Evolutionary conservation across 768 basidiomycete genomes (phyloP), one percentile per base, ranked within the genome.

Genomic region (Russula sp.): DNA sequence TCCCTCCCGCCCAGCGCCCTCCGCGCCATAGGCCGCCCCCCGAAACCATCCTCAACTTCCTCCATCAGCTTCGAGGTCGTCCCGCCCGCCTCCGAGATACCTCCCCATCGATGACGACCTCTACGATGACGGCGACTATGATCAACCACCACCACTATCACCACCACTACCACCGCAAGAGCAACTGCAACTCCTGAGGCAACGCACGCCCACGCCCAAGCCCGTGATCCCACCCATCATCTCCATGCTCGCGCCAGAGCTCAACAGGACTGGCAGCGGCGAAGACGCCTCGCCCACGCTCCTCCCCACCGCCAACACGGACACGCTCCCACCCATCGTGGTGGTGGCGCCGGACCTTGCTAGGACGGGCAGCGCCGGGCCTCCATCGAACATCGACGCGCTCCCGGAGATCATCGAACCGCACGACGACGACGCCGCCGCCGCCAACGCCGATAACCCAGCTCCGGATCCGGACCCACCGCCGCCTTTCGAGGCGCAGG

Each of bases 331-430:
- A 3, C 34, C 22, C n/a, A 9, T 20, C 22, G 22, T 27, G 22
- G 22, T 27, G 22, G 22, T 27, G 22, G 22, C 22, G 18, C 42
- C 20, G 1, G 58, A 49, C 6, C 51, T 65, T 20, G 32, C 14
- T 32, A 52, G 37, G 22, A 35, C 20, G 10, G 7, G 22, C 47
- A 64, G 58, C 18, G 53, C 27, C 27, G 27, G 27, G 27, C 27
- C 27, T 2, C 27, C 27, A 27, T 27, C 27, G 27, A 64, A 47
- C 40, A 52, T 61, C 8, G 64, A 63, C 27, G 34, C 62, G 22
- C 60, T 72, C 22, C 66, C 60, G 2, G 63, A 67, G 40, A 68
- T 71, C 18, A 27, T 50, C 40, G 66, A 62, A n/a, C 51, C 64
- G 13, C 66, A 51, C 20, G 44, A 50, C 47, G 10, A 11, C 22